Evolutionary conservation across 257 asterid genomes (phyloP).

Genomic region (Gentiana macrophylla): DNA sequence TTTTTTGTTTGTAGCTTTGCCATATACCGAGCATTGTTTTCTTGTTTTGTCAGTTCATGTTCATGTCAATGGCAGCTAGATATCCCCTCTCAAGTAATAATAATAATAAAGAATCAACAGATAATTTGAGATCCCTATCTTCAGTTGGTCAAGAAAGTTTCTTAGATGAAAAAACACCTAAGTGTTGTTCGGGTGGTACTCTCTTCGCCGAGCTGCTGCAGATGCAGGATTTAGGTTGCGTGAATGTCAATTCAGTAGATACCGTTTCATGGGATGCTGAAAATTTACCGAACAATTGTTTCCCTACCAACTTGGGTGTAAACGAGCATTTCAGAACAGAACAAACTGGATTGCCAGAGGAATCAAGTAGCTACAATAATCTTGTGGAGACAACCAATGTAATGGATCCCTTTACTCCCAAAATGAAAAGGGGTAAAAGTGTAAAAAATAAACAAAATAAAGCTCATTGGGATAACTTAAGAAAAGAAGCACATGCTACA

Average conservation of each 20-base stretch:
- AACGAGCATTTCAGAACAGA: constrained; percentile 30
- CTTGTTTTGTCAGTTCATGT: neutral
- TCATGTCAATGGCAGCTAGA: constrained; percentile 1
- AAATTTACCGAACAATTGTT: constrained; percentile 16
- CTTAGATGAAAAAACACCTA: constrained; percentile 37
- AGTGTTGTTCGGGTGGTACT: constrained; percentile 3
- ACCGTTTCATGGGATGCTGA: constrained; percentile 20
- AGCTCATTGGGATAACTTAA: constrained; percentile 66
- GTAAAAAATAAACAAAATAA: constrained; percentile 45
- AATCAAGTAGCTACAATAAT: constrained; percentile 36
- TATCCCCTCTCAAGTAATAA: neutral
- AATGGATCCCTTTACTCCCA: constrained; percentile 18
- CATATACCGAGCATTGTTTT: neutral
- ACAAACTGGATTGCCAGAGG: constrained; percentile 53
- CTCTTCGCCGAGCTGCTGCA: constrained; percentile 41
- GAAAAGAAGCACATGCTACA: constrained; percentile 34
- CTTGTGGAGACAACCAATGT: constrained; percentile 20
- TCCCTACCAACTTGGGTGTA: constrained; percentile 4
- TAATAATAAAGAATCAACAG: constrained; percentile 9
- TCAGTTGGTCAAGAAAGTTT: constrained; percentile 34
- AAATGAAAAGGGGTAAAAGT: constrained; percentile 32
- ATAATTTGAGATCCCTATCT: constrained; percentile 21
- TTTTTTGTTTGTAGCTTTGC: neutral
- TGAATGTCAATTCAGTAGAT: constrained; percentile 22
- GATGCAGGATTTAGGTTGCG: constrained; percentile 25